phyloP scores from a whole-genome alignment of 139 green algal species.

The Nannochloris sp. region DNA sequence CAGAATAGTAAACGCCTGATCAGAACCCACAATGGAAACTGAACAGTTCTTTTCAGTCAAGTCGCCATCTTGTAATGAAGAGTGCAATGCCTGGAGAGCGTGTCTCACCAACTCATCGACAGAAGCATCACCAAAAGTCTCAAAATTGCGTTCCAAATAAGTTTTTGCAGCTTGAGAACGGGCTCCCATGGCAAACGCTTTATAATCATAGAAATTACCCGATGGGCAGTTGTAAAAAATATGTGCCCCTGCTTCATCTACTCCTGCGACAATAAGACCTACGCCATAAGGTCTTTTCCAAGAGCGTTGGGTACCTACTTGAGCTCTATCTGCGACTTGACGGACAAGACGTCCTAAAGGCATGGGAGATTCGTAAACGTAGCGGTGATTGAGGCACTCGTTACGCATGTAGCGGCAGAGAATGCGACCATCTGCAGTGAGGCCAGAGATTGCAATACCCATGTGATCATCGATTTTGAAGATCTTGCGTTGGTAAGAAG shows the following conservation, averaged over 20 bases:
- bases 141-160: conserved; percentile 92
- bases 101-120: conserved; percentile 86
- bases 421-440: conserved; percentile 90
- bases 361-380: conserved; percentile 86
- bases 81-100: conserved; percentile 51
- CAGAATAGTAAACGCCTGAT: conserved; percentile 70
- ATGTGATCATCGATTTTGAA: conserved; percentile 99
- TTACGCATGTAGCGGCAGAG: conserved; percentile 94
- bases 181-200: conserved; percentile 90
- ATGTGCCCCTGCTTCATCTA: conserved; percentile 55
- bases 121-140: conserved; percentile 54
- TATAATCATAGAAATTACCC: conserved; percentile 97
- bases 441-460: conserved; percentile 88
- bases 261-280: conserved; percentile 83
- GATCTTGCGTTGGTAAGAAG: conserved; percentile 83
- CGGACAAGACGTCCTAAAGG: conserved; percentile 78
- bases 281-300: conserved; percentile 95
- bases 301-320: conserved; percentile 84
- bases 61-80: conserved; percentile 63
- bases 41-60: conserved; percentile 75
- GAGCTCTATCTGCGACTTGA: conserved; percentile 87
- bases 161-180: conserved; percentile 93
- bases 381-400: conserved; percentile 93
- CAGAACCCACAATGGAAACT: conserved; percentile 75
- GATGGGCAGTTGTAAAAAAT: conserved; percentile 91